These are phyloP conservation scores for Fusarium pseudoanthophilum DNA, from an alignment of 2,329 filamentous ascomycete species.

Conservation along the genomic window DNA sequence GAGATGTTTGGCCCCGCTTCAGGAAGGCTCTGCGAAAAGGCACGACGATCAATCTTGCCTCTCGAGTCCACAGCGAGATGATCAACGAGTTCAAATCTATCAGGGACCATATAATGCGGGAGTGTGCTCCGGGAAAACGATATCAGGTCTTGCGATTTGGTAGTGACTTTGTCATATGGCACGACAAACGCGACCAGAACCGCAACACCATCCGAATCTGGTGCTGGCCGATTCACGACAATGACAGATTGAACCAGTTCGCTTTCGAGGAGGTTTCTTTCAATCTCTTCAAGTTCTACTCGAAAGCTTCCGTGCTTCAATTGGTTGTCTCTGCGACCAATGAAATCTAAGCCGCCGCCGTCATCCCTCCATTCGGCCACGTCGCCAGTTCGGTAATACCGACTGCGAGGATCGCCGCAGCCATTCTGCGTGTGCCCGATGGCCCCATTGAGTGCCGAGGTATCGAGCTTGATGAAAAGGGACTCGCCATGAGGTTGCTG, in stretches of 20 bases:
- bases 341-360: neutral
- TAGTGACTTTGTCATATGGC: neutral
- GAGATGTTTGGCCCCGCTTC: rapidly evolving
- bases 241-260: neutral
- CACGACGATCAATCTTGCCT: neutral
- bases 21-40: neutral
- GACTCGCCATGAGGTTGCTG: neutral
- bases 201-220: neutral
- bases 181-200: neutral
- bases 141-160: neutral
- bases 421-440: neutral
- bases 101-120: neutral
- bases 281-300: conserved; percentile 1
- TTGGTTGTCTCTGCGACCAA: neutral
- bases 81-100: neutral
- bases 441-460: rapidly evolving
- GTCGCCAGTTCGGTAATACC: neutral
- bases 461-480: rapidly evolving
- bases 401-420: neutral
- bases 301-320: neutral
- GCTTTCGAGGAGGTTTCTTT: neutral
- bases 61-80: neutral
- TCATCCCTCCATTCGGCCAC: conserved; percentile 5
- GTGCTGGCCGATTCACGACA: neutral
- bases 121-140: neutral